Evolutionary conservation across 1,284 basidiomycete species (phyloP).

Genomic region (Papiliotrema terrestris): DNA sequence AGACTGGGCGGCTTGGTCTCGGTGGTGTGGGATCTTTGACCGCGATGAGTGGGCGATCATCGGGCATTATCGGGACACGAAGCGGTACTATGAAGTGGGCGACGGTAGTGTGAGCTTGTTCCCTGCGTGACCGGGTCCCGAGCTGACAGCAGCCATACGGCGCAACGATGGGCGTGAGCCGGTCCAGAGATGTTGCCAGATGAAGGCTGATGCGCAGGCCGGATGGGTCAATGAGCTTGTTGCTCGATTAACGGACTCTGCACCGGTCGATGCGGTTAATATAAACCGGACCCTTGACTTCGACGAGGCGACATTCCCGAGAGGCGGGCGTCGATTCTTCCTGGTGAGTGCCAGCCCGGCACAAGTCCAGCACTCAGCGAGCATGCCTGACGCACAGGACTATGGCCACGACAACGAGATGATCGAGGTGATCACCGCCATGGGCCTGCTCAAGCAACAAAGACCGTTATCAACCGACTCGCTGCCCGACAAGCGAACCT

Average conservation of each 20-base stretch:
- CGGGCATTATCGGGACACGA: constrained; percentile 68
- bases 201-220: constrained; percentile 46
- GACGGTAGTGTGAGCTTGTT: constrained; percentile 58
- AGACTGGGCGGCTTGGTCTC: constrained; percentile 54
- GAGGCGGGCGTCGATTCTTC: constrained; percentile 39
- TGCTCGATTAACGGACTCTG: constrained; percentile 63
- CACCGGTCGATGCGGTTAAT: constrained; percentile 66
- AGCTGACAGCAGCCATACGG: constrained; percentile 29
- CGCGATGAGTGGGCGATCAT: constrained; percentile 59
- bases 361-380: constrained; percentile 41
- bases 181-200: background rate
- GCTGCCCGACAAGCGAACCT: constrained; percentile 28
- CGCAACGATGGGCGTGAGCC: constrained; percentile 19
- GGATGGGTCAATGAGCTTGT: constrained; percentile 81
- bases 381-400: constrained; percentile 58
- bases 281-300: constrained; percentile 73
- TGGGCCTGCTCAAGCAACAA: constrained; percentile 61
- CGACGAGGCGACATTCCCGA: constrained; percentile 65
- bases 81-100: constrained; percentile 65
- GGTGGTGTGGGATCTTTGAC: constrained; percentile 67
- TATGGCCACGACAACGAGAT: constrained; percentile 81
- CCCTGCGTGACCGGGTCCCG: background rate
- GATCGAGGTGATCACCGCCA: constrained; percentile 67
- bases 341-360: constrained; percentile 25
- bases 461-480: constrained; percentile 15